These are phyloP conservation scores for Cladosporium colombiae DNA, from an alignment of 2,329 filamentous ascomycete species.

Conservation along the genomic window DNA sequence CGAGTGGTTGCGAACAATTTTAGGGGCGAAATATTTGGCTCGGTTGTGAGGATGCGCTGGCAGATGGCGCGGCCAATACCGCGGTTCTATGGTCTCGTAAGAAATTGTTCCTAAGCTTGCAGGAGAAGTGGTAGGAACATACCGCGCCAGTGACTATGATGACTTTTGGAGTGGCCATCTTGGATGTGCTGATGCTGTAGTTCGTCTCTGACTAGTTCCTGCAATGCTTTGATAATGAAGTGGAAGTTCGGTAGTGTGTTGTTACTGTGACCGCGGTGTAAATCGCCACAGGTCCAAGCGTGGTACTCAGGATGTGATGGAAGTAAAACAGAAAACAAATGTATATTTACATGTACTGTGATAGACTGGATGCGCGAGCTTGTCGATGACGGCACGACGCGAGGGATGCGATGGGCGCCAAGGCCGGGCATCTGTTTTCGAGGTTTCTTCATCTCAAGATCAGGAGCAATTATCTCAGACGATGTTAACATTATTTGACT, in stretches of 20 bases:
- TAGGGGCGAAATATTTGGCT: constrained; percentile 28
- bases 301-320: background rate
- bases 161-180: constrained; percentile 33
- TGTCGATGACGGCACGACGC: background rate
- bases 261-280: background rate
- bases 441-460: background rate
- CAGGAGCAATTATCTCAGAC: background rate
- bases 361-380: background rate
- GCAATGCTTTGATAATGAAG: background rate
- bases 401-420: background rate
- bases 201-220: background rate
- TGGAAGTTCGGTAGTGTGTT: background rate
- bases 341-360: background rate
- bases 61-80: constrained; percentile 41
- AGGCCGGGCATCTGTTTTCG: background rate
- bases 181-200: background rate
- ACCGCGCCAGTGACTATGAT: constrained; percentile 40
- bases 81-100: constrained; percentile 33
- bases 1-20: constrained; percentile 39
- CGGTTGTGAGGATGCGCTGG: constrained; percentile 31
- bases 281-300: background rate
- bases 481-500: background rate
- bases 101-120: background rate
- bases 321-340: background rate
- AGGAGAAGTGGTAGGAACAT: constrained; percentile 14